These are phyloP conservation scores for Haplosporangium gracile DNA, from an alignment of 192 early-diverging fungal genomes.

Conservation along the genomic window DNA sequence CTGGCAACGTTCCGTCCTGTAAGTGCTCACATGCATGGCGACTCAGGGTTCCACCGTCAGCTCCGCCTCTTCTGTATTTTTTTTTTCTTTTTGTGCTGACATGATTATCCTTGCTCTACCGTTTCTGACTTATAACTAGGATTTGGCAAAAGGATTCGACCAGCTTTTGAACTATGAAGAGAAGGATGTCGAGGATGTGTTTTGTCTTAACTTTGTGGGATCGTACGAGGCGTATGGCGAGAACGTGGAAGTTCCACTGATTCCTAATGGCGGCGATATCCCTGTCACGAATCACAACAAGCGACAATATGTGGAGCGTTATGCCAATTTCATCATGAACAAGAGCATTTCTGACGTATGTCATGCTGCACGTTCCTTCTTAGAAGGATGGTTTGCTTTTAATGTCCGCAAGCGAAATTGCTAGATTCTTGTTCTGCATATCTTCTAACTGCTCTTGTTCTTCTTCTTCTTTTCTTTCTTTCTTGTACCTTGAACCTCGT, in stretches of 20 bases:
- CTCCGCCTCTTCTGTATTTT: background rate
- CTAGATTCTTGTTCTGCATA: background rate
- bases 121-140: constrained; percentile 45
- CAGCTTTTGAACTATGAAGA: constrained; percentile 85
- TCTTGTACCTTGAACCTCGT: background rate
- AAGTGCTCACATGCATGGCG: background rate
- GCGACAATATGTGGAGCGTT: constrained; percentile 85
- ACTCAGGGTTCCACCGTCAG: background rate
- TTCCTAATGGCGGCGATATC: constrained; percentile 69
- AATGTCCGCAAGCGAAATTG: background rate
- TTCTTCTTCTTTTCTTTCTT: background rate
- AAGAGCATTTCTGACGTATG: constrained; percentile 68
- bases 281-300: constrained; percentile 77
- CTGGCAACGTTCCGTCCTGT: constrained; percentile 79
- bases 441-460: background rate
- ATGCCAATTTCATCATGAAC: constrained; percentile 87
- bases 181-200: constrained; percentile 85
- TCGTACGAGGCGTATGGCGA: constrained; percentile 82
- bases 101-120: background rate
- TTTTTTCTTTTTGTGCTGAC: constrained; percentile 5
- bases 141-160: constrained; percentile 84
- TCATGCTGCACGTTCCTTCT: constrained; percentile 10
- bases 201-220: constrained; percentile 85
- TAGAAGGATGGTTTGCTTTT: background rate
- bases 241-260: constrained; percentile 71